Base-by-base conservation (phyloP, 1,139 yeast genomes). In the Taphrina wiesneri region DNA sequence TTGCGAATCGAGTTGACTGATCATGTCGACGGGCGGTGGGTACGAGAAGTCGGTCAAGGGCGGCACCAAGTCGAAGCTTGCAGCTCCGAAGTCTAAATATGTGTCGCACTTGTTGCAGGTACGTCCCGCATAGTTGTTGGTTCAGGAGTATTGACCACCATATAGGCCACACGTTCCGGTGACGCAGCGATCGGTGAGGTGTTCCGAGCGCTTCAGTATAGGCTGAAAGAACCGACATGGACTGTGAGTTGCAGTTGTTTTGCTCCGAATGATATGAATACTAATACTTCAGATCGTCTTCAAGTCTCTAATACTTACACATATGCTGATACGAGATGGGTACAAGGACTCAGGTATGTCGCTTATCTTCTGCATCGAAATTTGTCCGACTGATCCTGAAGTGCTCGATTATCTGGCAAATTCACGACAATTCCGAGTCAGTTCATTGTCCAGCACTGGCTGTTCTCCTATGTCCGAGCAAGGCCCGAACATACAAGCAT, bases 41-140 rank as follows among this genome's bases (percentile, higher is more conserved):
- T 60, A 51, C 45, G 57, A 46, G 23, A 46, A 45, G 59, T 28
- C 36, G 51, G 62, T 57, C 41, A 34, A 81, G 72, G 83, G 83
- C 23, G 83, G 83, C 70, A 81, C 65, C 15, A 62, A 53, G 26
- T 45, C 65, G 41, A 62, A 86, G 83, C 85, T 91, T 78, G 98
- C 99, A n/a, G 97, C 98, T 30, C 99, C 99, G 17, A 93, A 93
- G 78, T 88, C 96, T 53, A 93, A 95, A 75, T 95, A 93, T 75
- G 87, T 92, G 67, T 97, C 91, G 77, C 98, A 98, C 1, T 89
- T 93, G 67, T 81, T 93, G 59, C 82, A 88, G 80, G 64, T 60
- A n/a, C 6, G 57, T 25, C 2, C 28, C 11, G n/a, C 23, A 39
- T 13, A 7, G 5, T 39, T 2, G 4, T 1, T 13, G 7, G 3